Evolutionary conservation across 768 basidiomycete genomes (phyloP).

Genomic region (Naganishia friedmannii): DNA sequence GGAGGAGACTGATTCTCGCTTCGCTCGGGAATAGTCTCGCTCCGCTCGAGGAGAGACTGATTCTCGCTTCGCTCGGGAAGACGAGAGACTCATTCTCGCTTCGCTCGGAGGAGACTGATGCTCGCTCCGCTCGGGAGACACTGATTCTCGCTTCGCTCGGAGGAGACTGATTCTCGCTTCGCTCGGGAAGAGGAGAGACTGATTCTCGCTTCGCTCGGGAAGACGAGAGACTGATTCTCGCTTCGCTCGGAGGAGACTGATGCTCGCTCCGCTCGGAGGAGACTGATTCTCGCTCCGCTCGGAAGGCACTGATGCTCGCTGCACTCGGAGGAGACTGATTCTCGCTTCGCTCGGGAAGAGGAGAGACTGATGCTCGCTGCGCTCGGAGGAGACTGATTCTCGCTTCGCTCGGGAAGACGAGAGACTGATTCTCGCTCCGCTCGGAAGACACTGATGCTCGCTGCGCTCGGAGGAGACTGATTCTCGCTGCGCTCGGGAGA

Average conservation of each 20-base stretch:
- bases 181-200: background rate
- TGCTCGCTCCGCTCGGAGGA: background rate
- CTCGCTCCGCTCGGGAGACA: too few species aligned
- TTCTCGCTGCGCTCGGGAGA: background rate
- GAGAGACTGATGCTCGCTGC: background rate
- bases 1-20: too few species aligned
- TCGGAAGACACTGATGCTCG: background rate
- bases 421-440: background rate
- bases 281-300: background rate
- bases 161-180: too few species aligned
- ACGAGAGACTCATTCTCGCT: too few species aligned
- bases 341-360: conserved; percentile 5
- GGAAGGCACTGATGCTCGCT: background rate
- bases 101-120: too few species aligned
- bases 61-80: too few species aligned
- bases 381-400: too few species aligned
- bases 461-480: background rate
- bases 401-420: background rate
- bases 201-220: background rate
- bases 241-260: background rate
- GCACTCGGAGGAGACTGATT: background rate
- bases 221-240: background rate
- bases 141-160: too few species aligned
- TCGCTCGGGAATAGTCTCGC: too few species aligned
- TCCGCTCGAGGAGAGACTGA: too few species aligned